These are phyloP conservation scores for Termitomyces sp. DNA, from an alignment of 768 basidiomycete species.

Conservation along the genomic window DNA sequence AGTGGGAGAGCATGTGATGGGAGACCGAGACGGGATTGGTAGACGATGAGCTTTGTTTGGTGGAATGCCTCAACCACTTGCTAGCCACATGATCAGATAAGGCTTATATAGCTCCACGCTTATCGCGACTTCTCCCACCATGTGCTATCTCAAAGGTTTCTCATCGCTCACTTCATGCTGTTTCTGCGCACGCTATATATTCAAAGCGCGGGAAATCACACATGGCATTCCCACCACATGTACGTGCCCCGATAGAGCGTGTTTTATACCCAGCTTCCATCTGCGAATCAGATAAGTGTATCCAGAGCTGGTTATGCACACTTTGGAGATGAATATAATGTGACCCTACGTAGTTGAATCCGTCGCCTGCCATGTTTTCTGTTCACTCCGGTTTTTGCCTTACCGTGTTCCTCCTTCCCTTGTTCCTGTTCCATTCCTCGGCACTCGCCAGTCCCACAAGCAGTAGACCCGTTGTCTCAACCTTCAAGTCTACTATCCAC, in stretches of 20 bases:
- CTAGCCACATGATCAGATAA: background rate
- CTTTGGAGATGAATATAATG: background rate
- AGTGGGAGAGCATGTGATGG: no score
- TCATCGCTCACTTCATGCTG: background rate
- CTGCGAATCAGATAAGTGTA: background rate
- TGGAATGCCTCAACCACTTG: no score
- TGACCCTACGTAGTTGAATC: no score
- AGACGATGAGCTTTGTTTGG: no score
- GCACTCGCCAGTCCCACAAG: background rate
- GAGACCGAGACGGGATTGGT: no score
- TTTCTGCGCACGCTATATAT: background rate
- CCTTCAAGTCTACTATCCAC: conserved; percentile 19
- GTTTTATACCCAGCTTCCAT: background rate
- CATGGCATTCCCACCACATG: background rate
- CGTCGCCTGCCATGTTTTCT: background rate
- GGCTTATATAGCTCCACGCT: background rate
- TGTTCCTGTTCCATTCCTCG: background rate
- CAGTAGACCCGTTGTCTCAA: conserved; percentile 30
- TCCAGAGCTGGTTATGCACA: background rate
- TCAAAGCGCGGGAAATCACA: background rate
- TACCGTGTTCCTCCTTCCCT: background rate
- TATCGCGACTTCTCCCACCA: background rate
- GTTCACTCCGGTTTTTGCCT: background rate
- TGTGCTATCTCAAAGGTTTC: background rate
- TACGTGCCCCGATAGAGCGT: background rate